These are phyloP conservation scores for Xylariaceae sp. DNA, from an alignment of 2,329 filamentous ascomycete genomes.

Conservation along the genomic window DNA sequence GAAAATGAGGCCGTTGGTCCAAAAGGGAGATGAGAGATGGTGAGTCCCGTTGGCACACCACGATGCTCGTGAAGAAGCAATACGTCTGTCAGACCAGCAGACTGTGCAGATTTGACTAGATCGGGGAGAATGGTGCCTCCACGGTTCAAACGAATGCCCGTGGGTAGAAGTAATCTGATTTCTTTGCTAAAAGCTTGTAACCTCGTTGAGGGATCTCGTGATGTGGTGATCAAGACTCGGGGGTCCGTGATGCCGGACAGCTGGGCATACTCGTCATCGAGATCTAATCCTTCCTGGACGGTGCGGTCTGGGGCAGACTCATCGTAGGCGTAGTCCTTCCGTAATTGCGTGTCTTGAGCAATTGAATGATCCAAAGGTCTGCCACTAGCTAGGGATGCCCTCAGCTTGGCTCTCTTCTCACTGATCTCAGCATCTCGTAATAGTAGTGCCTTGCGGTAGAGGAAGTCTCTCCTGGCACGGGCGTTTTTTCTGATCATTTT, in stretches of 20 bases:
- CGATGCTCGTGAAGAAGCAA: slow-evolving; percentile 70
- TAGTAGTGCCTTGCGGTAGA: slow-evolving; percentile 84
- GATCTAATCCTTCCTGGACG: slow-evolving; percentile 65
- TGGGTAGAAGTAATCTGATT: slow-evolving; percentile 76
- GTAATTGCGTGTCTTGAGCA: slow-evolving; percentile 79
- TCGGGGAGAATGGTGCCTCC: slow-evolving; percentile 87
- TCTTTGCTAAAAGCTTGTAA: slow-evolving; percentile 80
- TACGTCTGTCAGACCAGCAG: slow-evolving; percentile 78
- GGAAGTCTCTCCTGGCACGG: slow-evolving; percentile 76
- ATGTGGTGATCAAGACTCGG: slow-evolving; percentile 85
- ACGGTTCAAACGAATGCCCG: slow-evolving; percentile 82
- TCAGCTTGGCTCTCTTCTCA: slow-evolving; percentile 84
- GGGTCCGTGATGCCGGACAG: slow-evolving; percentile 91
- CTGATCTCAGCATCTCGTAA: slow-evolving; percentile 89
- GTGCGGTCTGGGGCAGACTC: slow-evolving; percentile 71
- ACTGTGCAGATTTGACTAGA: slow-evolving; percentile 76
- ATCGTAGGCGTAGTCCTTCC: slow-evolving; percentile 91
- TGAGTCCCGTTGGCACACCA: slow-evolving; percentile 85
- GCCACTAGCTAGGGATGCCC: slow-evolving; percentile 82
- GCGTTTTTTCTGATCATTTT: slow-evolving; percentile 62
- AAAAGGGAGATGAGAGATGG: slow-evolving; percentile 74
- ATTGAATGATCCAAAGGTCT: slow-evolving; percentile 80
- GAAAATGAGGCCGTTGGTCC: slow-evolving; percentile 83
- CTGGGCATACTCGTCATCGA: slow-evolving; percentile 87
- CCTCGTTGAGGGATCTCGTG: slow-evolving; percentile 79